Base-by-base conservation (phyloP, 805 yeast genomes). In the Cyberlindnera meyerae region DNA sequence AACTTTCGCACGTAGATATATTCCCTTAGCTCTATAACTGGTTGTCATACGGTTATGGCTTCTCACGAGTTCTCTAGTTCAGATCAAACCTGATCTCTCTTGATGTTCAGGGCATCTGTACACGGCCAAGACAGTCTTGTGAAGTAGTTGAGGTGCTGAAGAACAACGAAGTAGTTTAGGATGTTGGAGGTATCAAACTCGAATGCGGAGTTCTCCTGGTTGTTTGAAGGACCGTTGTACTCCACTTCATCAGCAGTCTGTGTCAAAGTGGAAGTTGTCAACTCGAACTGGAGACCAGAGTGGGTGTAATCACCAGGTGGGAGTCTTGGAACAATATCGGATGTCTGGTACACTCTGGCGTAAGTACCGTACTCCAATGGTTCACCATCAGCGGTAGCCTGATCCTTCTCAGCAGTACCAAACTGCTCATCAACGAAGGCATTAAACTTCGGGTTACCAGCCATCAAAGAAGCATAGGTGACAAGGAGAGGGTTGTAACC, bases 381-480 rank as follows among this genome's bases (percentile, higher is more conserved):
- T 8, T 41, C 45, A 0, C 79, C 76, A 9, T 44, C 47, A 0
- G 51, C 45, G 11, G 56, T 51, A 2, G 38, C 28, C 5, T 45
- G 36, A 27, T 58, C 60, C 3, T 65, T 61, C 1, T 47, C 44
- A 2, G 49, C 48, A 0, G 75, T 67, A 11, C 65, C 51, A 45
- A 77, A 79, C 6, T 70, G 31, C 0, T 46, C 36, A 55, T 83
- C 79, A 28, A 77, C 68, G 67, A 75, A 79, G 21, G 58, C 50
- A 20, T 70, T 65, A 54, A 79, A 66, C 3, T 57, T 54, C 3
- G 46, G 45, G 52, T 81, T 78, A 5, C 86, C 87, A 18, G 81
- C 62, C 47, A 74, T 76, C 0, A 90, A 86, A 8, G 77, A 69
- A 3, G 81, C 90, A 57, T 62, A 77, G 1, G 82, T 68, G 25